Conservation (phyloP, 164 flowering plant genomes). For the Dillenia suffruticosa region DNA sequence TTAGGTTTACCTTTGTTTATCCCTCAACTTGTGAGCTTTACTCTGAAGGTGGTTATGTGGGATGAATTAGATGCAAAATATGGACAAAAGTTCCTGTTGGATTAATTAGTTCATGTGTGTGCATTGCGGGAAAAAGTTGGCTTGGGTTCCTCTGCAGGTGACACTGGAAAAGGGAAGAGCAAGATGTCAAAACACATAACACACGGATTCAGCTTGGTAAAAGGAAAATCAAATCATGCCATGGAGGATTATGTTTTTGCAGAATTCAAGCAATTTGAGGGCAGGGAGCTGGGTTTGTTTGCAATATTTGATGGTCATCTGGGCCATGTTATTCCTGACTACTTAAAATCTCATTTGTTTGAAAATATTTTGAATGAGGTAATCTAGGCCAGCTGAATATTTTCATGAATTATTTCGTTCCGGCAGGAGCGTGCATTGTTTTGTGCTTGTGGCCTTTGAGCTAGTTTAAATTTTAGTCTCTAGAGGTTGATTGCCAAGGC, state of each 20-base stretch:
- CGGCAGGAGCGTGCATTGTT: background rate
- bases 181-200: slow-evolving; percentile 60
- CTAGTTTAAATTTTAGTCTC: too few relatives aligned
- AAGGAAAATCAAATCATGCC: slow-evolving; percentile 70
- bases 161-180: slow-evolving; percentile 88
- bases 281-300: slow-evolving; percentile 79
- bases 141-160: slow-evolving; percentile 48
- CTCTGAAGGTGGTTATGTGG: too few relatives aligned
- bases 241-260: slow-evolving; percentile 94
- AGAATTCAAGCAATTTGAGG: slow-evolving; percentile 62
- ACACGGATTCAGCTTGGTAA: slow-evolving; percentile 78
- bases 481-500: too few relatives aligned
- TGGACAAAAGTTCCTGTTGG: too few relatives aligned
- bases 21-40: too few relatives aligned
- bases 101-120: background rate
- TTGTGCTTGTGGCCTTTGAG: background rate
- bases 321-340: slow-evolving; percentile 75
- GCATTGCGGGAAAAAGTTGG: slow-evolving; percentile 68
- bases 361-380: slow-evolving; percentile 88
- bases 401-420: too few relatives aligned
- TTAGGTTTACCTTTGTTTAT: too few relatives aligned
- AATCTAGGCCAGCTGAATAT: slow-evolving; percentile 5
- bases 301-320: slow-evolving; percentile 97
- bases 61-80: too few relatives aligned
- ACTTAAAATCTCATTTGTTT: slow-evolving; percentile 66